Evolutionary conservation across 176 grass and related monocot genomes (phyloP).

Genomic region (Juncus inflexus): DNA sequence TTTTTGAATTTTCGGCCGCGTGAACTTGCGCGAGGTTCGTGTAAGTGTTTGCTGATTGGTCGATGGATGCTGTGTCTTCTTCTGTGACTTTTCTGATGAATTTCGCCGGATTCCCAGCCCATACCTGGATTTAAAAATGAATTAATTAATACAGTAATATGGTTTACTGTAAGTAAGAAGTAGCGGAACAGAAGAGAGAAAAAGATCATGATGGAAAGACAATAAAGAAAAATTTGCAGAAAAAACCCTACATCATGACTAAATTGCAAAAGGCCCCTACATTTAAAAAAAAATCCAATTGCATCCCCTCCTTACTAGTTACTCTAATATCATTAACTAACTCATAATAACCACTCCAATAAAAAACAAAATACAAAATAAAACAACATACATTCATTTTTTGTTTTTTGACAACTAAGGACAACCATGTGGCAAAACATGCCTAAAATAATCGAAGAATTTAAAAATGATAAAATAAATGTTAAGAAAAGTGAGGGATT

Average conservation of each 20-base stretch:
- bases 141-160: background rate
- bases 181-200: background rate
- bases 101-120: constrained; percentile 96
- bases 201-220: background rate
- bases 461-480: constrained; percentile 1
- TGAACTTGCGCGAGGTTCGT: constrained; percentile 90
- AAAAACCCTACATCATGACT: background rate
- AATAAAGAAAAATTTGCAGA: too few species aligned
- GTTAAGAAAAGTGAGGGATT: constrained; percentile 19
- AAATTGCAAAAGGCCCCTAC: background rate
- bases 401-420: too few species aligned
- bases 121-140: constrained; percentile 49
- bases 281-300: too few species aligned
- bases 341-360: too few species aligned
- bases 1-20: constrained; percentile 77
- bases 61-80: constrained; percentile 73
- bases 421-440: too few species aligned
- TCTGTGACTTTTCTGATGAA: constrained; percentile 93
- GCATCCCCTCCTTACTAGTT: too few species aligned
- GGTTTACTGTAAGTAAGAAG: constrained; percentile 9
- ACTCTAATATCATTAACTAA: too few species aligned
- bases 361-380: too few species aligned
- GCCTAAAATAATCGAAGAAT: background rate
- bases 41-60: constrained; percentile 77
- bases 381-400: too few species aligned